Evolutionary conservation across 2,329 filamentous ascomycete genomes (phyloP), one percentile per base, ranked within the genome.

Genomic region (Colletotrichum chlorophyti): DNA sequence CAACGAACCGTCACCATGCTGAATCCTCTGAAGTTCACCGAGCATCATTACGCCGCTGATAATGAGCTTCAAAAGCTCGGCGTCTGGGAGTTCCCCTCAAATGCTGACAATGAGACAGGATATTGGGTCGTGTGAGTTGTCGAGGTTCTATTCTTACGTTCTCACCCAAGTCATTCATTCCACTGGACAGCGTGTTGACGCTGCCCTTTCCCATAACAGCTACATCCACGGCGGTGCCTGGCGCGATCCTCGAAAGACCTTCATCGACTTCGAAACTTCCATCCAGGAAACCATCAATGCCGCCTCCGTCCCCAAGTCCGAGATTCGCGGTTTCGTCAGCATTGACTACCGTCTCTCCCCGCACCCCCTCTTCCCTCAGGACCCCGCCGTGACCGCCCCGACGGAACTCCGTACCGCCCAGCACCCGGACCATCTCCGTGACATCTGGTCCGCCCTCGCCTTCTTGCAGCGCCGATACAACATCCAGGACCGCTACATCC

Each of bases 151-250:
- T 31, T 32, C 24, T 21, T 29, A 11, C 15, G 26, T 43, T 15
- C n/a, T n/a, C n/a, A n/a, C n/a, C n/a, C n/a, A n/a, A n/a, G n/a
- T n/a, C n/a, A n/a, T n/a, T n/a, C n/a, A n/a, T n/a, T n/a, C n/a
- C n/a, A n/a, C n/a, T n/a, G n/a, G n/a, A n/a, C n/a, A n/a, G n/a
- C n/a, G n/a, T n/a, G n/a, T n/a, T n/a, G n/a, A n/a, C n/a, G n/a
- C n/a, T n/a, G n/a, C n/a, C n/a, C n/a, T n/a, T n/a, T n/a, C n/a
- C n/a, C n/a, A n/a, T n/a, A 19, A 12, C 55, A 76, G 78, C 58
- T 87, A 79, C 69, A 79, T 88, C 66, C 85, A 88, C 67, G 85
- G 85, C 63, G 85, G 85, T 61, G 85, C 80, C 60, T 88, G 85
- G 85, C 78, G 84, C 57, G 86, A 88, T 69, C 84, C 85, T 37